phyloP scores from a whole-genome alignment of 768 basidiomycete genomes.

The Terana coerulea region DNA sequence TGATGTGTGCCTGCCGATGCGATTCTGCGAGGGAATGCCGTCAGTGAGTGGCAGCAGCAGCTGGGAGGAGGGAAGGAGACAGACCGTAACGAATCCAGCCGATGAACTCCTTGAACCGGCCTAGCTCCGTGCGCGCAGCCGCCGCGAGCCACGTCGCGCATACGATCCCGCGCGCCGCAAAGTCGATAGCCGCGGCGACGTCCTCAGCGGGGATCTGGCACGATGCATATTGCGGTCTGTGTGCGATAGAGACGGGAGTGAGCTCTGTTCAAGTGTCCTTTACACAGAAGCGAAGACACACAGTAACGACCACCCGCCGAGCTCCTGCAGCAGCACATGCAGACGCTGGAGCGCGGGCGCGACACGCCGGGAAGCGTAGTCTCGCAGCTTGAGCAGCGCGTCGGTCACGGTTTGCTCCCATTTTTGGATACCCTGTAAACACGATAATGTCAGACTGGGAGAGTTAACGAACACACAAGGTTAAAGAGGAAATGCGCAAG shows the following conservation, averaged over 20 bases:
- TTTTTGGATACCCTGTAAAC: constrained; percentile 66
- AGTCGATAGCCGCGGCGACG: constrained; percentile 47
- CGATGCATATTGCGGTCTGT: constrained; percentile 51
- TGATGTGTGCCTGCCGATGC: constrained; percentile 46
- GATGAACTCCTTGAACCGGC: constrained; percentile 76
- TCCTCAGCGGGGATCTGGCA: constrained; percentile 54
- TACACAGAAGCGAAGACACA: constrained; percentile 28
- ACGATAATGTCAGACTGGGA: background rate
- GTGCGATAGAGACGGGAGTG: too few relatives aligned
- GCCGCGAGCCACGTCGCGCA: constrained; percentile 66
- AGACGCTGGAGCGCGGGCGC: constrained; percentile 75
- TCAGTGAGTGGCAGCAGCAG: background rate
- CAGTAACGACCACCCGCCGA: constrained; percentile 76
- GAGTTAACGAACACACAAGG: too few relatives aligned
- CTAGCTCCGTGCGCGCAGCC: constrained; percentile 61
- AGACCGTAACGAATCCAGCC: constrained; percentile 73
- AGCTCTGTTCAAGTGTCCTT: constrained; percentile 13
- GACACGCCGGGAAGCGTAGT: constrained; percentile 66
- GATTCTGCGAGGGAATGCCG: background rate
- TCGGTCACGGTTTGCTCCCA: constrained; percentile 78
- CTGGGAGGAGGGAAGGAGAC: constrained; percentile 16
- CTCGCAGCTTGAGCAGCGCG: constrained; percentile 67
- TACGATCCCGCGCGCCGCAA: constrained; percentile 55
- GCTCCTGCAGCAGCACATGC: constrained; percentile 71
- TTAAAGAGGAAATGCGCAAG: too few relatives aligned